Conservation (phyloP, 768 basidiomycete species). For the Boletus speciosus region DNA sequence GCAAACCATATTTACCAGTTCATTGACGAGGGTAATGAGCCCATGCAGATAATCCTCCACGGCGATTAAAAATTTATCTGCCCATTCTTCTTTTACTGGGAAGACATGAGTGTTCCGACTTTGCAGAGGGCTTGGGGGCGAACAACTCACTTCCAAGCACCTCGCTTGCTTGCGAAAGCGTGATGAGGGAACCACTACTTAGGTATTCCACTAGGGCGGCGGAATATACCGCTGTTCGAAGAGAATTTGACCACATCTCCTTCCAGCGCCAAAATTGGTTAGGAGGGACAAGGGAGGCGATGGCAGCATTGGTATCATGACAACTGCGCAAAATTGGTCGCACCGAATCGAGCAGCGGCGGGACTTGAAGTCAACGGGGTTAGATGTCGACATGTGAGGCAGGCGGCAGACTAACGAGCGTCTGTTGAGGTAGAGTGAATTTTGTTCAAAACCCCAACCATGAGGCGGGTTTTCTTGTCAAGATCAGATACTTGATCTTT, state of each 20-base stretch:
- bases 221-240: constrained; percentile 64
- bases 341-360: constrained; percentile 53
- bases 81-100: constrained; percentile 68
- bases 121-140: not conserved
- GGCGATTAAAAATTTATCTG: constrained; percentile 56
- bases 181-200: constrained; percentile 52
- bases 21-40: constrained; percentile 73
- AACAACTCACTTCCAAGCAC: constrained; percentile 62
- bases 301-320: constrained; percentile 42
- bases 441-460: constrained; percentile 74
- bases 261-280: constrained; percentile 85
- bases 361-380: constrained; percentile 42
- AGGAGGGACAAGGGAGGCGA: constrained; percentile 61
- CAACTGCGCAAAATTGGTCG: constrained; percentile 56
- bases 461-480: constrained; percentile 69
- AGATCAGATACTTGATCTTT: constrained; percentile 70
- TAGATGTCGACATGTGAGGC: constrained; percentile 7
- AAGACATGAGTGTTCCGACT: constrained; percentile 4
- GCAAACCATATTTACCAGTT: constrained; percentile 51
- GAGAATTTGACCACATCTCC: constrained; percentile 73
- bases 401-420: constrained; percentile 44
- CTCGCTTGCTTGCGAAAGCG: constrained; percentile 49
- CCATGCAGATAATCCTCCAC: constrained; percentile 83
- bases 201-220: constrained; percentile 67
- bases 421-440: constrained; percentile 70